Evolutionary conservation across 352 stramenopile genomes (phyloP).

Genomic region (Phytopythium ostracodes): DNA sequence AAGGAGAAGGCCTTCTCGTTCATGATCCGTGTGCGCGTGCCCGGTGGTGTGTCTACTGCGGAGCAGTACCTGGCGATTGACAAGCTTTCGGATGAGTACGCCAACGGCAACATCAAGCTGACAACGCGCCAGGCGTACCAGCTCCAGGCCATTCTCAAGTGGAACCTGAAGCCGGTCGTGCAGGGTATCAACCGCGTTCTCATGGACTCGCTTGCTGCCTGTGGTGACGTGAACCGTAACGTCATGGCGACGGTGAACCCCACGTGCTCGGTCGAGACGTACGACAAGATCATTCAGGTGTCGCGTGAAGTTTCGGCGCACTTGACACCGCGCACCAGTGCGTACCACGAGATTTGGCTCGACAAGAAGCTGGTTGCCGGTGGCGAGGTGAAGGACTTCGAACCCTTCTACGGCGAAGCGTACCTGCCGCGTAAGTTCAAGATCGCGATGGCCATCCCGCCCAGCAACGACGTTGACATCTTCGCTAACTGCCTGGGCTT

Average conservation of each 20-base stretch:
- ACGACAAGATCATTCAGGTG: constrained; percentile 81
- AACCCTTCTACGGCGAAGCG: constrained; percentile 96
- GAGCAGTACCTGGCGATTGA: constrained; percentile 94
- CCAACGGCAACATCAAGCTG: constrained; percentile 93
- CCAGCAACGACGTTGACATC: constrained; percentile 97
- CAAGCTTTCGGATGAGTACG: constrained; percentile 90
- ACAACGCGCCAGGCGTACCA: constrained; percentile 97
- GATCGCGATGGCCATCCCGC: constrained; percentile 96
- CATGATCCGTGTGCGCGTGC: constrained; percentile 97
- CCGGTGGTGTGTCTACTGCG: constrained; percentile 90
- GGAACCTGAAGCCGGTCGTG: constrained; percentile 95
- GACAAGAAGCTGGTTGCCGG: constrained; percentile 96
- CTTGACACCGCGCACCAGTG: constrained; percentile 91
- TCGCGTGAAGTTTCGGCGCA: constrained; percentile 92
- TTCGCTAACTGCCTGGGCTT: constrained; percentile 97
- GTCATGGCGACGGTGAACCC: constrained; percentile 92
- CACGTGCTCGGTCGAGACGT: constrained; percentile 83
- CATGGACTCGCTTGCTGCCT: constrained; percentile 95
- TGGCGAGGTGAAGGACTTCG: constrained; percentile 91
- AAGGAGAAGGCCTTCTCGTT: constrained; percentile 94
- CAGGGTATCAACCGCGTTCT: constrained; percentile 87
- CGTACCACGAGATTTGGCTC: constrained; percentile 97
- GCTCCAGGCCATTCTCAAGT: constrained; percentile 97
- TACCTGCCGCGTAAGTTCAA: constrained; percentile 99
- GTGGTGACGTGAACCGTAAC: constrained; percentile 97